phyloP scores from a whole-genome alignment of 2,329 filamentous ascomycete species.

The Xylaria sp. region DNA sequence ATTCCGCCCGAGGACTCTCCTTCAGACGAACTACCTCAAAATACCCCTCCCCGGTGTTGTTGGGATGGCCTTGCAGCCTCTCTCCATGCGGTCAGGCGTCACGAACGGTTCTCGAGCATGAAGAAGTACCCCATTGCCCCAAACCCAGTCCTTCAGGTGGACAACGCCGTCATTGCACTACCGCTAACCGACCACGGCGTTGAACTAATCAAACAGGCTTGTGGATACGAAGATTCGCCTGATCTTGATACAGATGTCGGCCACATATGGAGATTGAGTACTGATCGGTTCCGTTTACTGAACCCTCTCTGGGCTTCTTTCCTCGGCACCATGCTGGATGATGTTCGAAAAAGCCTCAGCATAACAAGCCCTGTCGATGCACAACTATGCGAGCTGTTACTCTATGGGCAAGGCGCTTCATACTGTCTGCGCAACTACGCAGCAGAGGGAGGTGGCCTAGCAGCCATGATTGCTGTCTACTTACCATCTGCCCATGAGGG shows the following conservation, averaged over 20 bases:
- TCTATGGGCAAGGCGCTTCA: neutral
- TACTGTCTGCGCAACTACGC: neutral
- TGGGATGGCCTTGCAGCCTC: slow-evolving; percentile 1
- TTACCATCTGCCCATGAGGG: neutral
- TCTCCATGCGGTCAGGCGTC: neutral
- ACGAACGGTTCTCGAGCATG: neutral
- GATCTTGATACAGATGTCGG: too few species aligned
- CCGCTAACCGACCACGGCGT: neutral
- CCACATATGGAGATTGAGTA: neutral
- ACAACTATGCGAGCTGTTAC: neutral
- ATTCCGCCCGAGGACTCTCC: too few species aligned
- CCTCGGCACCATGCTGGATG: neutral
- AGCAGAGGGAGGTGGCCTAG: too few species aligned
- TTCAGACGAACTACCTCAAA: too few species aligned
- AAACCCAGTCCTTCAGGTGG: neutral
- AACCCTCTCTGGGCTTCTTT: neutral
- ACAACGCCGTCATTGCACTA: neutral
- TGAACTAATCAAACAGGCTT: neutral
- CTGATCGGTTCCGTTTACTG: neutral
- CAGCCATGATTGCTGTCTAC: neutral
- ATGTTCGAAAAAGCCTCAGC: neutral
- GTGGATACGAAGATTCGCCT: too few species aligned
- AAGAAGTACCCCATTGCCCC: neutral
- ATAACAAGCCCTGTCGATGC: neutral
- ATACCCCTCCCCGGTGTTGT: neutral